phyloP scores from a whole-genome alignment of 495 filamentous ascomycete species.

The Penicillium pancosmium region DNA sequence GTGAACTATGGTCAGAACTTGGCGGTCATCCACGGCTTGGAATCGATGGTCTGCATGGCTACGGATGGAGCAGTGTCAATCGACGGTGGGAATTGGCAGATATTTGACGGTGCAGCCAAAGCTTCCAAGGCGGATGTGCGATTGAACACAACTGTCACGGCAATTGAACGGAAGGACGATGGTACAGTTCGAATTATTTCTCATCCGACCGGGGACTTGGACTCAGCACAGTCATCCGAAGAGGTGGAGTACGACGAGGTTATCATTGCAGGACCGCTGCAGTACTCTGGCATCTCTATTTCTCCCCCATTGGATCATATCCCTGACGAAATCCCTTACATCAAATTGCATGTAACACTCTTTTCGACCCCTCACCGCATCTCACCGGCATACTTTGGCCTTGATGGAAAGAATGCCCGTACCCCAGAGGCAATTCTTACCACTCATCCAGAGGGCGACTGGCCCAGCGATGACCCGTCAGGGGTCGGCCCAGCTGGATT shows the following conservation, averaged over 20 bases:
- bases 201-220: constrained; percentile 27
- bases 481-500: constrained; percentile 75
- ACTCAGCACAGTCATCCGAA: constrained; percentile 13
- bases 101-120: constrained; percentile 81
- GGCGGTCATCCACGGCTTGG: constrained; percentile 79
- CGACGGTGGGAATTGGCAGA: constrained; percentile 90
- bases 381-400: constrained; percentile 69
- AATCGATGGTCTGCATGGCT: constrained; percentile 93
- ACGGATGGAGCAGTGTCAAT: constrained; percentile 81
- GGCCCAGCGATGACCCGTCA: constrained; percentile 46
- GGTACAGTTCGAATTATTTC: constrained; percentile 55
- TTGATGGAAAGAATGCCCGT: constrained; percentile 49
- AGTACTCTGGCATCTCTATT: constrained; percentile 70
- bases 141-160: constrained; percentile 72
- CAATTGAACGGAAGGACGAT: constrained; percentile 52
- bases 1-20: constrained; percentile 97
- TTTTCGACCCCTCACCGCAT: constrained; percentile 76
- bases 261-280: constrained; percentile 75
- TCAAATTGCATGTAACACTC: constrained; percentile 82
- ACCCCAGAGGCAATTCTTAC: constrained; percentile 80
- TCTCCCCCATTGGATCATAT: constrained; percentile 51
- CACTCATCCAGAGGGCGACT: constrained; percentile 66
- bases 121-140: constrained; percentile 59
- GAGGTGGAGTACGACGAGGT: constrained; percentile 70
- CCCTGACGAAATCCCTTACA: constrained; percentile 79